These are phyloP conservation scores for Coemansia sp. DNA, from an alignment of 192 early-diverging fungal genomes.

Conservation along the genomic window DNA sequence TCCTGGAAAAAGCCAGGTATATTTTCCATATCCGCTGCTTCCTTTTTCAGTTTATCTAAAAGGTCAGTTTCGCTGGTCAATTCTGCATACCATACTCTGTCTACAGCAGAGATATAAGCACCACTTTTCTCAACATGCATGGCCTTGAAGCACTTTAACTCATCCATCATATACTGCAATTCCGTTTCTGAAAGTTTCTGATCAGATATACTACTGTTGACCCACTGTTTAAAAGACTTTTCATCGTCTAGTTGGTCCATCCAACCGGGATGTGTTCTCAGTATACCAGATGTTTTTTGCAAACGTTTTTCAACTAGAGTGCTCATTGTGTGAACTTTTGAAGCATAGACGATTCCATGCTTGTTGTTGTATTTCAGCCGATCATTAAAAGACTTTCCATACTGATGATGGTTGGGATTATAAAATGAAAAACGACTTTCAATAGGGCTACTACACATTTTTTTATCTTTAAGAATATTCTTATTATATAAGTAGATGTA, in stretches of 20 bases:
- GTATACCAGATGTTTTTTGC: slow-evolving; percentile 12
- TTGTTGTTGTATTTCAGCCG: slow-evolving; percentile 3
- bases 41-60: neutral
- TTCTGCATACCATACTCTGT: slow-evolving; percentile 29
- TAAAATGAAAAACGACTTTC: slow-evolving; percentile 5
- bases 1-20: neutral
- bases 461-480: neutral
- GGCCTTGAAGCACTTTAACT: slow-evolving; percentile 25
- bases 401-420: neutral
- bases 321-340: neutral
- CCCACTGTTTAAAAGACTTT: slow-evolving; percentile 19
- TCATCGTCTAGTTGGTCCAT: slow-evolving; percentile 32
- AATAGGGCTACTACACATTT: neutral
- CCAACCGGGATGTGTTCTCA: slow-evolving; percentile 49
- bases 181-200: slow-evolving; percentile 10
- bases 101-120: slow-evolving; percentile 13
- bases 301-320: neutral
- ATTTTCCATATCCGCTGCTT: neutral
- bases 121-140: neutral
- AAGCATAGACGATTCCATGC: neutral
- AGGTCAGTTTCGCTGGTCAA: neutral
- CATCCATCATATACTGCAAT: slow-evolving; percentile 20
- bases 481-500: neutral
- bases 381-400: neutral
- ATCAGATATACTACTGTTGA: neutral